These are phyloP conservation scores for Apiospora saccharicola DNA, from an alignment of 2,329 filamentous ascomycete genomes.

Conservation along the genomic window DNA sequence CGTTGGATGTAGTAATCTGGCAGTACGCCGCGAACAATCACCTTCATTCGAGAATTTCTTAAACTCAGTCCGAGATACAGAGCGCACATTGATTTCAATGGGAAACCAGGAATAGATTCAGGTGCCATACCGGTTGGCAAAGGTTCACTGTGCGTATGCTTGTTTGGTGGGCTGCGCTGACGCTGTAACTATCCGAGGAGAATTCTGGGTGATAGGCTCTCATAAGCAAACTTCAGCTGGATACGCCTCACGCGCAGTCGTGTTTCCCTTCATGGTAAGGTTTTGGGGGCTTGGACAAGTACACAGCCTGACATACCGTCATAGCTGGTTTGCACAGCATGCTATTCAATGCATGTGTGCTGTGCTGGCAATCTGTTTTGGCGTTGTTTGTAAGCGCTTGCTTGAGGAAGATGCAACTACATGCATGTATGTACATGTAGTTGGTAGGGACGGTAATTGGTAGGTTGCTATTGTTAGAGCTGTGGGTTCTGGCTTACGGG, in stretches of 20 bases:
- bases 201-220: too few species aligned
- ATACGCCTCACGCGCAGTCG: background rate
- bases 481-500: background rate
- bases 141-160: background rate
- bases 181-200: too few species aligned
- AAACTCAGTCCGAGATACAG: too few species aligned
- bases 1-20: too few species aligned
- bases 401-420: background rate
- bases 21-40: too few species aligned
- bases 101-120: too few species aligned
- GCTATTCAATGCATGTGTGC: background rate
- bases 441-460: background rate
- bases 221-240: background rate
- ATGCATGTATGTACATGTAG: too few species aligned
- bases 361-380: background rate
- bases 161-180: background rate
- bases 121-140: too few species aligned
- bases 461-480: background rate
- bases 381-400: background rate
- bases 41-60: too few species aligned
- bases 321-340: background rate
- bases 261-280: background rate
- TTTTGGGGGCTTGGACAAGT: background rate
- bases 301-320: background rate
- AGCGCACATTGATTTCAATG: too few species aligned